Evolutionary conservation across 371 early-diverging fungal species (phyloP).

Genomic region (Mucor piriformis): DNA sequence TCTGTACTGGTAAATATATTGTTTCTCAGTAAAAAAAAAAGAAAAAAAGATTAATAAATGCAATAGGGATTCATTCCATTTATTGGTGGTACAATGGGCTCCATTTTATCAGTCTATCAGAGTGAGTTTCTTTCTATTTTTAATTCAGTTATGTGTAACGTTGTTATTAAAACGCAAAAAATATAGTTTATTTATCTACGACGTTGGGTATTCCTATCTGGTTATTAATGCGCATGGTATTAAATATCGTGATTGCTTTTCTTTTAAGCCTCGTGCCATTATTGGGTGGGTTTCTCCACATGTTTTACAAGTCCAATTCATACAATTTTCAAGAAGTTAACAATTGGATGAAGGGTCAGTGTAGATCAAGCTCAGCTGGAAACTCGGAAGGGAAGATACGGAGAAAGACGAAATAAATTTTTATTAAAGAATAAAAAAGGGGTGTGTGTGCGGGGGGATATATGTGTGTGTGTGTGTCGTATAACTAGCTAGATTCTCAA

Average conservation of each 20-base stretch:
- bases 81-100: constrained; percentile 33
- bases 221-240: constrained; percentile 43
- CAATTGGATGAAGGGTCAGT: constrained; percentile 6
- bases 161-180: not conserved
- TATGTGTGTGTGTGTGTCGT: not conserved
- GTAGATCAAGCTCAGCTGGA: no score
- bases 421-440: not conserved
- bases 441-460: not conserved
- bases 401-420: not conserved
- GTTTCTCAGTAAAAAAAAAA: not conserved
- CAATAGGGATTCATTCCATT: constrained; percentile 37
- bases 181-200: constrained; percentile 39
- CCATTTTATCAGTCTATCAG: constrained; percentile 33
- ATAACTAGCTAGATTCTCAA: constrained; percentile 4
- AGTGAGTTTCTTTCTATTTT: constrained; percentile 17
- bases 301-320: constrained; percentile 48
- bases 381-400: not conserved
- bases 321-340: constrained; percentile 42
- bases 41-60: not conserved
- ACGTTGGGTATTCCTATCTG: constrained; percentile 51
- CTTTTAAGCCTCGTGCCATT: constrained; percentile 40
- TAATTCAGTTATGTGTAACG: not conserved
- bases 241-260: constrained; percentile 39
- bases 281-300: constrained; percentile 38
- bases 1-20: constrained; percentile 29